Evolutionary conservation across 495 filamentous ascomycete species (phyloP).

Genomic region (Penicillium dipodomyicola): DNA sequence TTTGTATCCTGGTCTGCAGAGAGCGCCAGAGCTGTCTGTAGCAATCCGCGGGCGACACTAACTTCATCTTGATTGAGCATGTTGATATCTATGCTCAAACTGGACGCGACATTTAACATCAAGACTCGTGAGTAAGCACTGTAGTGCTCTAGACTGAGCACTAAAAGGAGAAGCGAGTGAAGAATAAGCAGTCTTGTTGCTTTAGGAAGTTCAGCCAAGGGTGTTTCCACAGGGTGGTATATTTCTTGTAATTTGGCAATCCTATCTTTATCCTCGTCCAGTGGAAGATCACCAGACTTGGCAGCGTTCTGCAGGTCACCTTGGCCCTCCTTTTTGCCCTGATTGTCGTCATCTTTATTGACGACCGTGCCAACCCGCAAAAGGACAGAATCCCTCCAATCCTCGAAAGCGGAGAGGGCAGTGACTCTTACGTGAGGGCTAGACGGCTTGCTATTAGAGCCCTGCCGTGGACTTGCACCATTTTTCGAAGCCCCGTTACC

Average conservation of each 20-base stretch:
- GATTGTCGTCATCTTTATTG: slow-evolving; percentile 52
- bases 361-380: slow-evolving; percentile 63
- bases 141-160: slow-evolving; percentile 82
- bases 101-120: slow-evolving; percentile 66
- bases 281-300: slow-evolving; percentile 21
- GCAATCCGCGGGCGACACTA: slow-evolving; percentile 68
- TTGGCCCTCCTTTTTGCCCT: slow-evolving; percentile 20
- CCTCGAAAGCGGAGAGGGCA: slow-evolving; percentile 57
- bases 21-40: slow-evolving; percentile 70
- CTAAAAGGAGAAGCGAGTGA: slow-evolving; percentile 64
- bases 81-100: slow-evolving; percentile 61
- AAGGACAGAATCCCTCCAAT: slow-evolving; percentile 62
- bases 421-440: slow-evolving; percentile 32
- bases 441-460: neutral
- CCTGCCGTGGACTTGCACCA: slow-evolving; percentile 11
- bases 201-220: slow-evolving; percentile 41
- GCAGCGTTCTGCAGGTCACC: slow-evolving; percentile 13
- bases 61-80: slow-evolving; percentile 69
- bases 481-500: slow-evolving; percentile 4
- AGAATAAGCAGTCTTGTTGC: slow-evolving; percentile 48
- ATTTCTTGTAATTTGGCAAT: slow-evolving; percentile 38
- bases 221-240: slow-evolving; percentile 47
- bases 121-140: slow-evolving; percentile 71
- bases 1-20: slow-evolving; percentile 63
- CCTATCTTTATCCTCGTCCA: slow-evolving; percentile 29